Evolutionary conservation across 805 yeast genomes (phyloP).

Genomic region (Monosporozyma aerobia): DNA sequence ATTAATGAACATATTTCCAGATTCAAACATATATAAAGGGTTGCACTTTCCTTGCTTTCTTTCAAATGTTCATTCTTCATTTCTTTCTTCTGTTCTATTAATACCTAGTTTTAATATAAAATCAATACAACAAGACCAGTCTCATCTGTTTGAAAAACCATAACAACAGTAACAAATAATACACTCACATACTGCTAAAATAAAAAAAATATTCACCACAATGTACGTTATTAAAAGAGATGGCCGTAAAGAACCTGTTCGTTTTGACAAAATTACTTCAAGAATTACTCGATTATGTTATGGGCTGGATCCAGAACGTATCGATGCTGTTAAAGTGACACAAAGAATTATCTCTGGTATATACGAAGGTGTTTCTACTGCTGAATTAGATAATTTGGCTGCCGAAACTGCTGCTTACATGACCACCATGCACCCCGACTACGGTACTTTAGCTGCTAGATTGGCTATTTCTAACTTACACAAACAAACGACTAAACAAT

Average conservation of each 20-base stretch:
- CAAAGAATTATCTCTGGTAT: slow-evolving; percentile 75
- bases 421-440: slow-evolving; percentile 97
- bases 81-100: neutral
- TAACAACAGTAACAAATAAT: neutral
- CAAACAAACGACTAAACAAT: slow-evolving; percentile 77
- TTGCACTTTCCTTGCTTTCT: neutral
- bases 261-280: slow-evolving; percentile 92
- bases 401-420: slow-evolving; percentile 94
- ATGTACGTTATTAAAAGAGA: slow-evolving; percentile 87
- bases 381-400: slow-evolving; percentile 66
- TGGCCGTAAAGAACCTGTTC: slow-evolving; percentile 87
- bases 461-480: slow-evolving; percentile 87
- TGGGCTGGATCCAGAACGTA: slow-evolving; percentile 78
- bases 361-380: slow-evolving; percentile 86
- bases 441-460: slow-evolving; percentile 87
- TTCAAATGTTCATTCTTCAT: neutral
- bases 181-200: neutral
- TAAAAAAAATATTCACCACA: neutral
- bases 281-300: slow-evolving; percentile 85
- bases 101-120: neutral
- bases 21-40: neutral
- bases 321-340: slow-evolving; percentile 86
- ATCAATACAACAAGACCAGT: neutral
- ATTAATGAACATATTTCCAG: neutral
- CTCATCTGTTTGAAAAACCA: neutral